Base-by-base conservation (phyloP, 768 basidiomycete species). In the Psilocybe tampanensis region DNA sequence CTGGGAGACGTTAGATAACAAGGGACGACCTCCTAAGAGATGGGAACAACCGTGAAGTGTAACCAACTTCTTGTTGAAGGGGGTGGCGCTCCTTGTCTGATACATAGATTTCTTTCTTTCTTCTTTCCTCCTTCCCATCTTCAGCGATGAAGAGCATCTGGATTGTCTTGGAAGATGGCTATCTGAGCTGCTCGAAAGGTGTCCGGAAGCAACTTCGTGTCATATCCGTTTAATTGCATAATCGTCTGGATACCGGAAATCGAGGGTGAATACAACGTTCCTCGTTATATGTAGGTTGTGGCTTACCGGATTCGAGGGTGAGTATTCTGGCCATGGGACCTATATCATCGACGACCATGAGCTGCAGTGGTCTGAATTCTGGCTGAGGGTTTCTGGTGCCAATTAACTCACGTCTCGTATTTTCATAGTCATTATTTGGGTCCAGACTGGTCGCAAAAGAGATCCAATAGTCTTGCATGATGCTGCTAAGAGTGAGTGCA, bases 91-190 rank as follows among this genome's bases (percentile, higher is more conserved):
- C n/a, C n/a, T n/a, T n/a, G n/a, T n/a, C n/a, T n/a, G n/a, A n/a
- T n/a, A n/a, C n/a, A n/a, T n/a, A n/a, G n/a, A n/a, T n/a, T n/a
- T n/a, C n/a, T 52, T 51, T 43, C n/a, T 19, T 19, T 11, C 6
- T 47, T 43, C 17, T 18, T 39, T 22, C 70, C 73, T 43, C 71
- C 75, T 59, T 36, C 52, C 39, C 32, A 44, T 13, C 22, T 22
- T 54, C 3, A 54, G 23, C 49, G 39, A 22, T 57, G 60, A 1
- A 60, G 48, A 12, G 52, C 34, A 39, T 61, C 53, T 8, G 52
- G 51, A 32, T 54, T 58, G 24, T 61, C 42, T 29, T 61, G 59
- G 29, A 55, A 53, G n/a, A 60, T 29, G 13, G 44, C 32, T 12
- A 60, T 60, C 23, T 57, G 60, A 4, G 47, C 21, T 2, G 44